phyloP scores from a whole-genome alignment of 495 filamentous ascomycete species.

The Jackrogersella multiformis region DNA sequence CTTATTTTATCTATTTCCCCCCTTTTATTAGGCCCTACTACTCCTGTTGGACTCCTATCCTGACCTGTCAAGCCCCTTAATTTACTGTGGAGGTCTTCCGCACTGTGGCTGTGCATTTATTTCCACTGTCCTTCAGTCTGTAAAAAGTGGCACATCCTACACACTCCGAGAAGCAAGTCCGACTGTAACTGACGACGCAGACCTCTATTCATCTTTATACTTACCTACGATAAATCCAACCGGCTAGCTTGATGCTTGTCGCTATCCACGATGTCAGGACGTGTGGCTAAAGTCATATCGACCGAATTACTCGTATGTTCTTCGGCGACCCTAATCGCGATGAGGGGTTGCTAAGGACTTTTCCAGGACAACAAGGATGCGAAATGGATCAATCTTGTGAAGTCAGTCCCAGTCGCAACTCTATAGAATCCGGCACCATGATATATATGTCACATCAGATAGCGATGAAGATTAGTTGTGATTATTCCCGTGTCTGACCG shows the following conservation, averaged over 20 bases:
- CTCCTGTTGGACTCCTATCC: no score
- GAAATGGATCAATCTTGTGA: slow-evolving; percentile 69
- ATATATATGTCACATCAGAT: no score
- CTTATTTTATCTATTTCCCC: background rate
- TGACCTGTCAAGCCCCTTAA: background rate
- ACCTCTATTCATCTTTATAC: background rate
- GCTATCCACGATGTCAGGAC: slow-evolving; percentile 22
- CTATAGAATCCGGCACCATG: no score
- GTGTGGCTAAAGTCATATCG: slow-evolving; percentile 40
- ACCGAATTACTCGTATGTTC: slow-evolving; percentile 45
- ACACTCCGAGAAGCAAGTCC: no score
- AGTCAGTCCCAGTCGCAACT: no score
- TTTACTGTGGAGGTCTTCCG: no score
- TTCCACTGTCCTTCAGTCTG: no score
- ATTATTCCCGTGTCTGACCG: slow-evolving; percentile 11
- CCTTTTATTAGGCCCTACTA: no score
- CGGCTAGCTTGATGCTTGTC: background rate
- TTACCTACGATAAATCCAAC: background rate
- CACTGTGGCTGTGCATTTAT: slow-evolving; percentile 1
- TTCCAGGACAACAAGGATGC: slow-evolving; percentile 61
- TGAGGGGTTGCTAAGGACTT: slow-evolving; percentile 9
- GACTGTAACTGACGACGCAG: no score
- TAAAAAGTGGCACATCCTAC: no score
- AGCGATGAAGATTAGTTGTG: no score
- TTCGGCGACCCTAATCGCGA: background rate